Evolutionary conservation across 1,284 basidiomycete species (phyloP).

Genomic region (Ustilago esculenta): DNA sequence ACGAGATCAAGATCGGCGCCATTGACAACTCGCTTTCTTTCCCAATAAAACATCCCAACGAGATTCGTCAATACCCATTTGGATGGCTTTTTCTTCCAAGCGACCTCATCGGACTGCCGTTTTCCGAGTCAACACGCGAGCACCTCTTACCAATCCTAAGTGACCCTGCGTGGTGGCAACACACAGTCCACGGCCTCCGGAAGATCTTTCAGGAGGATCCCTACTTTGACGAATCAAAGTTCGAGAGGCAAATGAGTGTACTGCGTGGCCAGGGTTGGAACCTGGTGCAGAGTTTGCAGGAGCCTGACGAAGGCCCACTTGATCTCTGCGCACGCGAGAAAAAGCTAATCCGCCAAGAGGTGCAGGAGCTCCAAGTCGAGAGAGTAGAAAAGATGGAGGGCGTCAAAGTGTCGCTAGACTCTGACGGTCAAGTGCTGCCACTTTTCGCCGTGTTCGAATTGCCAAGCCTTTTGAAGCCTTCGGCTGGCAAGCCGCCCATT

Average conservation of each 20-base stretch:
- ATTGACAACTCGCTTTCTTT: conserved; percentile 94
- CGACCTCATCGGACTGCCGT: conserved; percentile 77
- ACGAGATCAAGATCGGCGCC: conserved; percentile 78
- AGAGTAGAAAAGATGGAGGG: conserved; percentile 20
- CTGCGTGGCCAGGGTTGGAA: conserved; percentile 93
- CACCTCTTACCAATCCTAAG: conserved; percentile 84
- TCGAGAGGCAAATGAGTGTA: conserved; percentile 82
- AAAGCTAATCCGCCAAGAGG: conserved; percentile 53
- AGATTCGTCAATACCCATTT: conserved; percentile 89
- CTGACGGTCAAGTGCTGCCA: conserved; percentile 7
- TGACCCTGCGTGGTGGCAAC: conserved; percentile 87
- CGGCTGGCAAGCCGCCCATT: conserved; percentile 1
- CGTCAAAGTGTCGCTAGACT: conserved; percentile 15
- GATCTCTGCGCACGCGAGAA: conserved; percentile 64
- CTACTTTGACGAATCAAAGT: conserved; percentile 70
- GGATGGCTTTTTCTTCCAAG: conserved; percentile 87
- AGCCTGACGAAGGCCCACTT: conserved; percentile 72
- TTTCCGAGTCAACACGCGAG: conserved; percentile 78
- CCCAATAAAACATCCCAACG: conserved; percentile 77
- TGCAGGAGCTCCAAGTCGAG: conserved; percentile 12
- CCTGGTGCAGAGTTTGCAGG: conserved; percentile 81
- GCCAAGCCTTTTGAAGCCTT: neutral
- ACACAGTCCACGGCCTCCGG: conserved; percentile 80
- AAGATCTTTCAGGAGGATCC: conserved; percentile 82
- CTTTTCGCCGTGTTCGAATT: neutral